These are phyloP conservation scores for Aspergillus aculeatus DNA, from an alignment of 2,329 filamentous ascomycete genomes.

Conservation along the genomic window DNA sequence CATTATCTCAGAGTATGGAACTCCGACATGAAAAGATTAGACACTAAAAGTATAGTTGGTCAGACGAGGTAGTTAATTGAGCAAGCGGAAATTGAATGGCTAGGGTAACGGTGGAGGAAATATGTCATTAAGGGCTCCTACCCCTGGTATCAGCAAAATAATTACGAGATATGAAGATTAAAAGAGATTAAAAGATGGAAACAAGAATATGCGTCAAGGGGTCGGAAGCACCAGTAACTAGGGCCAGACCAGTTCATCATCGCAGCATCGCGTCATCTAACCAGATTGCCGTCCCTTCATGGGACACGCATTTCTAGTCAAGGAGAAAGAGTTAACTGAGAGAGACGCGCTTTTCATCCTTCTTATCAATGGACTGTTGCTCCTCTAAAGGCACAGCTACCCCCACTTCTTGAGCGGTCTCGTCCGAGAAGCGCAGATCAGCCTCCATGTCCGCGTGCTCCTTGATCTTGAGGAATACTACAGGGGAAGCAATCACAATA, in stretches of 20 bases:
- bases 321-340: not conserved
- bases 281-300: not conserved
- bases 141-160: not conserved
- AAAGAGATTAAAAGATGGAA: not conserved
- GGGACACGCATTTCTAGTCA: not conserved
- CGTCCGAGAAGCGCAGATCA: conserved; percentile 81
- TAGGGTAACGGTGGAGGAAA: not conserved
- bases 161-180: not conserved
- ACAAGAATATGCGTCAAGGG: no score
- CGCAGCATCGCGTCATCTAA: not conserved
- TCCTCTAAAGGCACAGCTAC: conserved; percentile 18
- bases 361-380: conserved; percentile 19
- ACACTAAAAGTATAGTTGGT: not conserved
- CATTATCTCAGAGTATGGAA: not conserved
- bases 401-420: conserved; percentile 70
- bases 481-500: conserved; percentile 72
- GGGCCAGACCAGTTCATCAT: not conserved
- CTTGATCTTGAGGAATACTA: conserved; percentile 75
- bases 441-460: conserved; percentile 79
- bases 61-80: not conserved
- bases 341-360: conserved; percentile 11
- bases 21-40: not conserved
- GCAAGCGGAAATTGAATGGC: not conserved
- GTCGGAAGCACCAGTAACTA: not conserved
- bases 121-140: not conserved